Percentiles rank a stretch among this genome's conserved stretches.
Evolutionary conservation across 148 eudicot genomes (phyloP).

Genomic region (Simmondsia chinensis): DNA sequence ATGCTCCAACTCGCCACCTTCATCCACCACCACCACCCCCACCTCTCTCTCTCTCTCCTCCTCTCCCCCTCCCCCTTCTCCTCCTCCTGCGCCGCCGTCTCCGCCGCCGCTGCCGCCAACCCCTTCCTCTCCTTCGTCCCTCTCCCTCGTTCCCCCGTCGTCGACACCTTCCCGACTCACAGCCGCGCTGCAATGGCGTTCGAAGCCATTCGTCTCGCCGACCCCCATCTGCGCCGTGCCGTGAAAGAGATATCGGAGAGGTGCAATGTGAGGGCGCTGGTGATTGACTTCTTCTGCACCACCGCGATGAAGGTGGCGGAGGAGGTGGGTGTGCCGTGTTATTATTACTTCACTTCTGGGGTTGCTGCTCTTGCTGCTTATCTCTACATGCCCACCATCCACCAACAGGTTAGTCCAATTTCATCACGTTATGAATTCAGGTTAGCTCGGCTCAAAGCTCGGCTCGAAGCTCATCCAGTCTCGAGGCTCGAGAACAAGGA

Average conservation of each 20-base stretch:
- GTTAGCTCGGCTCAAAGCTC: no score
- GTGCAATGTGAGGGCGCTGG: conserved; percentile 10
- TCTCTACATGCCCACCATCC: conserved; percentile 21
- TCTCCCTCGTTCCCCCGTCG: conserved; percentile 2
- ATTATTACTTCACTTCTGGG: conserved; percentile 27
- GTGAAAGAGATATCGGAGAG: conserved; percentile 17
- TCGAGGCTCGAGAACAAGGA: no score
- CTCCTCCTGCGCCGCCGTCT: conserved; percentile 13
- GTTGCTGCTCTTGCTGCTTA: conserved; percentile 15
- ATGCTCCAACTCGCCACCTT: conserved; percentile 28
- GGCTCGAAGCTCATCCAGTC: no score
- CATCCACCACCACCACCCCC: conserved; percentile 15
- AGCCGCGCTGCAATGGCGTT: conserved; percentile 10
- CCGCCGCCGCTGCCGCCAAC: conserved; percentile 4
- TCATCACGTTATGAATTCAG: no score
- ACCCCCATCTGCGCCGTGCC: conserved; percentile 15
- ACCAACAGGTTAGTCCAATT: conserved; percentile 7
- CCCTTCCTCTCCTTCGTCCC: conserved; percentile 20
- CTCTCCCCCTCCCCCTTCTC: conserved; percentile 10
- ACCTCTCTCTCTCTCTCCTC: conserved; percentile 20
- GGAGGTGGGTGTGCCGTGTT: conserved; percentile 17
- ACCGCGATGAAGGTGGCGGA: conserved; percentile 17
- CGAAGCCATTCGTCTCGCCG: conserved; percentile 15
- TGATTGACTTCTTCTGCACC: conserved; percentile 33
- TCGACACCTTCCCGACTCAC: conserved; percentile 4